Conservation (phyloP, 2,329 filamentous ascomycete genomes). For the Colletotrichum gloeosporioides region DNA sequence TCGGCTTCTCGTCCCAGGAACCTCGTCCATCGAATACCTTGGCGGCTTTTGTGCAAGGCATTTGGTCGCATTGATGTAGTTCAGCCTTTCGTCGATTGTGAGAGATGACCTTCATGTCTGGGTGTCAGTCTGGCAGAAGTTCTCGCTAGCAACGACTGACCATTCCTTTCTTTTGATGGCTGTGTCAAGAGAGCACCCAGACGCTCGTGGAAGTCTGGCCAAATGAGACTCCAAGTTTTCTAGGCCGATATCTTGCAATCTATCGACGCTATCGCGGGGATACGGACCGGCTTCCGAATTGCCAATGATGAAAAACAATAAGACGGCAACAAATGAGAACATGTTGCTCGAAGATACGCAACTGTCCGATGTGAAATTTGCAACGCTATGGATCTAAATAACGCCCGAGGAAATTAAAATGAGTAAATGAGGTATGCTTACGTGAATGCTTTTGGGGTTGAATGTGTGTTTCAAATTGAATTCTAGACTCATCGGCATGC, state of each 20-base stretch:
- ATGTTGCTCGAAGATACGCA: background rate
- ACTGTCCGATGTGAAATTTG: accelerated
- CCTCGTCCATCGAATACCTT: background rate
- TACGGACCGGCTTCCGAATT: background rate
- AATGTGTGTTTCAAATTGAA: background rate
- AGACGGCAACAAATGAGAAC: background rate
- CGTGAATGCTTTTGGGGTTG: background rate
- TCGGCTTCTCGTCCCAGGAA: conserved; percentile 30
- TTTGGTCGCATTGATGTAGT: conserved; percentile 27
- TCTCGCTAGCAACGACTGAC: background rate
- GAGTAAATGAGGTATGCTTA: background rate
- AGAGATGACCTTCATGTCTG: background rate
- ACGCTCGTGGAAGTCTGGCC: background rate
- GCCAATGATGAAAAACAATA: background rate
- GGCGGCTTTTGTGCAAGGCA: conserved; percentile 26
- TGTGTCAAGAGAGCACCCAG: background rate
- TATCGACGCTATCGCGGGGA: background rate
- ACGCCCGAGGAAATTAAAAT: accelerated
- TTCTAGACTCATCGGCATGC: background rate
- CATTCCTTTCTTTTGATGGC: conserved; percentile 7
- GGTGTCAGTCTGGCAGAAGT: background rate
- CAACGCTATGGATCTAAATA: background rate
- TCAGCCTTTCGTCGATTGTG: conserved; percentile 5
- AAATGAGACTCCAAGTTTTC: background rate
- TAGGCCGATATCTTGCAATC: background rate